phyloP scores from a whole-genome alignment of 768 basidiomycete species.

The Mycena crocata region DNA sequence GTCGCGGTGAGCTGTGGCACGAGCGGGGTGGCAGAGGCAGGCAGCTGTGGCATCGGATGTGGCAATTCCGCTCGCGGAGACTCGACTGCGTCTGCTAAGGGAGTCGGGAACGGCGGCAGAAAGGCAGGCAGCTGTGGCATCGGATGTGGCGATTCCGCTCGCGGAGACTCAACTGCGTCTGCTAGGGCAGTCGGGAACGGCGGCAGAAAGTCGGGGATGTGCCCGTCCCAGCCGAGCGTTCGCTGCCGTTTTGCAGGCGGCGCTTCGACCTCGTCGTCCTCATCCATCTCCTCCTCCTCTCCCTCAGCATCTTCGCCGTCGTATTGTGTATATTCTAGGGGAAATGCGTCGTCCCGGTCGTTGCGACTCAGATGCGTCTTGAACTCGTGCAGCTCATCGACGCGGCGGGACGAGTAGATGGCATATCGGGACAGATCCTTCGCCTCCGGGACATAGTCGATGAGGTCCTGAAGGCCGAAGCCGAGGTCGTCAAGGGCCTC shows the following conservation, averaged over 20 bases:
- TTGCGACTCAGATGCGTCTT: slow-evolving; percentile 66
- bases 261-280: slow-evolving; percentile 43
- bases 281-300: slow-evolving; percentile 45
- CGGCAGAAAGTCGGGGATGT: slow-evolving; percentile 76
- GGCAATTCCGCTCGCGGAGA: slow-evolving; percentile 49
- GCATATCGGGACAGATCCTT: slow-evolving; percentile 77
- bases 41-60: slow-evolving; percentile 46
- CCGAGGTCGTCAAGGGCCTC: slow-evolving; percentile 82
- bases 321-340: slow-evolving; percentile 59
- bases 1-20: slow-evolving; percentile 58
- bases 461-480: slow-evolving; percentile 74
- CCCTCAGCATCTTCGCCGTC: slow-evolving; percentile 46
- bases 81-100: slow-evolving; percentile 41
- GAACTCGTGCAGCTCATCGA: slow-evolving; percentile 81
- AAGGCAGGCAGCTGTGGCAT: slow-evolving; percentile 68
- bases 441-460: slow-evolving; percentile 74
- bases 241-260: slow-evolving; percentile 70
- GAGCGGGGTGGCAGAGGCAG: slow-evolving; percentile 52
- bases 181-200: slow-evolving; percentile 69
- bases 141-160: slow-evolving; percentile 50
- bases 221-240: slow-evolving; percentile 64
- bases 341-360: slow-evolving; percentile 66
- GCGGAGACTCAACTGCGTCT: slow-evolving; percentile 44
- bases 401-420: slow-evolving; percentile 68
- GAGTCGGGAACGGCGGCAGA: slow-evolving; percentile 76